Base-by-base conservation (phyloP, 768 basidiomycete species). In the Hericium rajendrae region DNA sequence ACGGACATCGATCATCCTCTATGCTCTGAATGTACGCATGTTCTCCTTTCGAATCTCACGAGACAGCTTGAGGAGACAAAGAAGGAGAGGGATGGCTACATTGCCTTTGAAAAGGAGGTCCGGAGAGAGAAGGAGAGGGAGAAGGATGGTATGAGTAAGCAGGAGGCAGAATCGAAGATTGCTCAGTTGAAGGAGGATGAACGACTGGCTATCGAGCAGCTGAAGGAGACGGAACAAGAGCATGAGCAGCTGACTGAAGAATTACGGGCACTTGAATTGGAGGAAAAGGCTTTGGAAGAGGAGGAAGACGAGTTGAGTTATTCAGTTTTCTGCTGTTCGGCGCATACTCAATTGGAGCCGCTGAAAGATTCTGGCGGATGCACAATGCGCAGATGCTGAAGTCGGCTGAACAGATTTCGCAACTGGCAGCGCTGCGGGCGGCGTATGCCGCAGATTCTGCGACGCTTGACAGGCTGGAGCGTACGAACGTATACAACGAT, bases 401-500 rank as follows among this genome's bases (percentile, higher is more conserved):
- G 38, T 74, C 78, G 13, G 82, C 87, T 49, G 80, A 85, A 55
- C 87, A 92, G 66, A 72, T 75, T 26, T 77, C 85, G 16, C 85
- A 88, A 63, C 70, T 88, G 43, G 81, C 86, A 22, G 84, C 86
- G 2, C 72, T 93, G 53, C 78, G 85, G 38, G 84, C 88, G 10
- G 86, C 89, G 6, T 90, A 91, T 63, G 83, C 84, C 20, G 81
- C 86, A 22, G 91, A 91, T 65, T 78, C 86, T 18, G 80, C 78
- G 11, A 85, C 85, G 3, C 76, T 90, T 15, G 90, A 92, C 67
- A 88, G 90, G 69, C 77, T 97, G 11, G 88, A 93, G 67, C 81
- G 87, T 54, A 92, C 92, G 2, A 97, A 97, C 66, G 93, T 97
- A 22, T 95, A 95, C 73, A 93, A 93, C 59, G 93, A 97, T 64